Evolutionary conservation across 768 basidiomycete species (phyloP).

Genomic region (Xanthoconium purpureum): DNA sequence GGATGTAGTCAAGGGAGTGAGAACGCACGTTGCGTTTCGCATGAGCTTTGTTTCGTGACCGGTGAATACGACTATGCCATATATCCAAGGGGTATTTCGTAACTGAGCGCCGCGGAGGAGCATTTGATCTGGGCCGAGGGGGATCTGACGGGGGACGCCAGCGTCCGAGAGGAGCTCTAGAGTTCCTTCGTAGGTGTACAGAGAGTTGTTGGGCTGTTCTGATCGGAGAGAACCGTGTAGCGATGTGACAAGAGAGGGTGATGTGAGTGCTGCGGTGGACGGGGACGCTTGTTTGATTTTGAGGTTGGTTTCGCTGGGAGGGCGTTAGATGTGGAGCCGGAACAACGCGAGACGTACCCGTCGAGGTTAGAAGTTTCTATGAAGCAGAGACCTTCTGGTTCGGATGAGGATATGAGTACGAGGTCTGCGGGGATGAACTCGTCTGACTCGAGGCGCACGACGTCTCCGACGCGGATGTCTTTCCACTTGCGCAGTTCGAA

Average conservation of each 20-base stretch:
- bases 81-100: slow-evolving; percentile 95
- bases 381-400: slow-evolving; percentile 96
- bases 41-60: slow-evolving; percentile 99
- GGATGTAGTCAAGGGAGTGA: background rate
- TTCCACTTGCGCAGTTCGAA: slow-evolving; percentile 85
- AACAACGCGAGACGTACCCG: slow-evolving; percentile 54
- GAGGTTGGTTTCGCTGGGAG: slow-evolving; percentile 85
- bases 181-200: slow-evolving; percentile 93
- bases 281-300: slow-evolving; percentile 97
- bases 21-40: slow-evolving; percentile 91
- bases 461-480: slow-evolving; percentile 85
- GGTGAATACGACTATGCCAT: slow-evolving; percentile 90
- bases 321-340: background rate
- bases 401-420: slow-evolving; percentile 81
- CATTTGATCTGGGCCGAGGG: slow-evolving; percentile 92
- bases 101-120: slow-evolving; percentile 92
- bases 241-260: slow-evolving; percentile 67
- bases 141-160: slow-evolving; percentile 73
- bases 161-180: slow-evolving; percentile 56
- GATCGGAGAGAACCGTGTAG: slow-evolving; percentile 85
- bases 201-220: slow-evolving; percentile 95
- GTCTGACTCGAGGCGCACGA: slow-evolving; percentile 86
- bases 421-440: slow-evolving; percentile 97
- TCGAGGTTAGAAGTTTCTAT: slow-evolving; percentile 98
- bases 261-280: slow-evolving; percentile 73